These are phyloP conservation scores for Metschnikowia borealis DNA, from an alignment of 805 yeast species.

Conservation along the genomic window DNA sequence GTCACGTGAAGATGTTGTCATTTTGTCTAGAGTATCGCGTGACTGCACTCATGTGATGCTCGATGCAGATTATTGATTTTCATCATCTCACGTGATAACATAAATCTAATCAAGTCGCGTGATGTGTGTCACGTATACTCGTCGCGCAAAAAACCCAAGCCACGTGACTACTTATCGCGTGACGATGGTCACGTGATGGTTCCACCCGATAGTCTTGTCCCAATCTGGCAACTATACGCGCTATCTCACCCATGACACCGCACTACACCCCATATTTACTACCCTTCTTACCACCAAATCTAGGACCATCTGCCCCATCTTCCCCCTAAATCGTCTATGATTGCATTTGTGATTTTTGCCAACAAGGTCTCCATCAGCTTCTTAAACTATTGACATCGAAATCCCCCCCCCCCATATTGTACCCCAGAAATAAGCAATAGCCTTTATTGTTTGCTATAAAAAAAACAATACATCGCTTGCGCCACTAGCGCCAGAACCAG, in stretches of 20 bases:
- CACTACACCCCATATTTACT: neutral
- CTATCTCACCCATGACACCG: neutral
- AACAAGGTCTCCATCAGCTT: conserved; percentile 20
- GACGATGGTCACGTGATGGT: no score
- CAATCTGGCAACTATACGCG: neutral
- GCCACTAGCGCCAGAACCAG: neutral
- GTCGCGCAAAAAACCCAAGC: neutral
- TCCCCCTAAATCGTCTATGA: conserved; percentile 13
- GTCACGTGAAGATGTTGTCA: no score
- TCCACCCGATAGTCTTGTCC: neutral
- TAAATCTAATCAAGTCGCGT: no score
- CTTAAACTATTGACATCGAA: conserved; percentile 18
- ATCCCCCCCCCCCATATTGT: neutral
- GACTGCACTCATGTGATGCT: no score
- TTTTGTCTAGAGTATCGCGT: no score
- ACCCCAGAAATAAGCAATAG: neutral
- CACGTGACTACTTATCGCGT: neutral
- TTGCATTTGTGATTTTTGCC: conserved; percentile 14
- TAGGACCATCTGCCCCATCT: neutral
- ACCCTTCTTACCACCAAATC: neutral
- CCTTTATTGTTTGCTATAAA: neutral
- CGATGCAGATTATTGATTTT: no score
- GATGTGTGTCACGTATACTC: no score
- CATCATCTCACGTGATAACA: no score
- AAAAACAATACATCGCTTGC: neutral